Evolutionary conservation across 768 basidiomycete species (phyloP).

Genomic region (Panaeolus cyanescens): DNA sequence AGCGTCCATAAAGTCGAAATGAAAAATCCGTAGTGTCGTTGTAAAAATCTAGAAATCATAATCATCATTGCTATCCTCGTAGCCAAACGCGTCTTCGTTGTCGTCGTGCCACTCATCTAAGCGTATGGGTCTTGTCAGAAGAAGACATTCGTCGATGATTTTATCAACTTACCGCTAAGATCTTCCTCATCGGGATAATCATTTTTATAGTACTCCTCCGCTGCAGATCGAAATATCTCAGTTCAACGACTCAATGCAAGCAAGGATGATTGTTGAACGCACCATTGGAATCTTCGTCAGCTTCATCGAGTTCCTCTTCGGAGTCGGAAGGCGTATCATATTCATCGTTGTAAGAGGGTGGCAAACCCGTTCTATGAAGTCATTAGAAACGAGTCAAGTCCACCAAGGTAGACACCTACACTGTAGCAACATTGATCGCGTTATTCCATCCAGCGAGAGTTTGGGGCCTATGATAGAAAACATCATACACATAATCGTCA

Average conservation of each 20-base stretch:
- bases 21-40: neutral
- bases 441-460: slow-evolving; percentile 63
- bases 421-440: slow-evolving; percentile 56
- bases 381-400: neutral
- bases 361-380: slow-evolving; percentile 59
- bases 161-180: slow-evolving; percentile 39
- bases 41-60: neutral
- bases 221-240: slow-evolving; percentile 32
- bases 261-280: slow-evolving; percentile 10
- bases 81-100: neutral
- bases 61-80: neutral
- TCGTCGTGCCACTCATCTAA: slow-evolving; percentile 61
- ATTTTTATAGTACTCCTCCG: slow-evolving; percentile 83
- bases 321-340: slow-evolving; percentile 66
- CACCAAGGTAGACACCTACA: slow-evolving; percentile 42
- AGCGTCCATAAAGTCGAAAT: neutral
- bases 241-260: slow-evolving; percentile 1
- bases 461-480: slow-evolving; percentile 74
- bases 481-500: slow-evolving; percentile 82
- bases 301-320: slow-evolving; percentile 66
- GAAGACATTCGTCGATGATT: slow-evolving; percentile 3
- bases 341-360: slow-evolving; percentile 52
- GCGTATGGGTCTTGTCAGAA: neutral
- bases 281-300: slow-evolving; percentile 88
- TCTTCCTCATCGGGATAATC: slow-evolving; percentile 85